phyloP scores from a whole-genome alignment of 2,329 filamentous ascomycete genomes.

The Macrophomina pseudophaseolina region DNA sequence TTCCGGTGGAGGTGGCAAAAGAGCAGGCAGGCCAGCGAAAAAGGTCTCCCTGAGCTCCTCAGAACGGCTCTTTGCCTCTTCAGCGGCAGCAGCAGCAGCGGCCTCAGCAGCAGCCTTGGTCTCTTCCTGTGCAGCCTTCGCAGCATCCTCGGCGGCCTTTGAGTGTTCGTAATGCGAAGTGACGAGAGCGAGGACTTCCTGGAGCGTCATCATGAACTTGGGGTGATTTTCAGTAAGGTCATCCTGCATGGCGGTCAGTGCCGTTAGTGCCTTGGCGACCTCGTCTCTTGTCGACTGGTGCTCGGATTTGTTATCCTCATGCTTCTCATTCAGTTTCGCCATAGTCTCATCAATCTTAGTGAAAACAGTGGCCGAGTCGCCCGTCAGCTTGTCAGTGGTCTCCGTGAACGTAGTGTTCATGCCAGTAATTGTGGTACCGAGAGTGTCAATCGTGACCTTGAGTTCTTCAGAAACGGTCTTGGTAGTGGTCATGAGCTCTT shows the following conservation, averaged over 20 bases:
- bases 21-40: conserved; percentile 49
- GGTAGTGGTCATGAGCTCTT: conserved; percentile 74
- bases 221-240: conserved; percentile 85
- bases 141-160: conserved; percentile 58
- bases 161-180: conserved; percentile 89
- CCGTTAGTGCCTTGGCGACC: conserved; percentile 73
- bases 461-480: conserved; percentile 87
- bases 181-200: conserved; percentile 82
- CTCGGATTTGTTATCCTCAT: conserved; percentile 74
- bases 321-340: conserved; percentile 74
- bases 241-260: conserved; percentile 76
- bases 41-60: conserved; percentile 49
- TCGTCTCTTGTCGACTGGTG: conserved; percentile 84
- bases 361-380: conserved; percentile 87
- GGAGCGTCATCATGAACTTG: conserved; percentile 83
- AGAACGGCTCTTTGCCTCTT: conserved; percentile 50
- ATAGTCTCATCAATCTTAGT: conserved; percentile 80
- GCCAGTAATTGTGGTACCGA: conserved; percentile 66
- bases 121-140: conserved; percentile 47
- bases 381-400: conserved; percentile 82
- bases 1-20: conserved; percentile 49
- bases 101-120: conserved; percentile 41
- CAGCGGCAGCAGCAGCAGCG: conserved; percentile 47
- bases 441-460: conserved; percentile 81
- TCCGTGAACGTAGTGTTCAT: conserved; percentile 71